Evolutionary conservation across 805 yeast species (phyloP).

Genomic region (Yamadazyma insecticola): DNA sequence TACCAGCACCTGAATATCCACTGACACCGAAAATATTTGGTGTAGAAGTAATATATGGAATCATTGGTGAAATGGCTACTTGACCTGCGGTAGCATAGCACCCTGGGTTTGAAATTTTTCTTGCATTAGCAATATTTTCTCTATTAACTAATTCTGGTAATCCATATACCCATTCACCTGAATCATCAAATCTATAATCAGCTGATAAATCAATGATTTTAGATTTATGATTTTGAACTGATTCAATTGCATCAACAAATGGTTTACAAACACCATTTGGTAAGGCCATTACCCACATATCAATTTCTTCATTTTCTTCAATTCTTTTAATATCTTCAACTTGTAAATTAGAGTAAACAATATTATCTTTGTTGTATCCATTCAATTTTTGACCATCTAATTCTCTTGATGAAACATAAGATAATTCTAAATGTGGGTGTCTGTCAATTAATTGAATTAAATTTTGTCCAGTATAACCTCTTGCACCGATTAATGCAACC

Average conservation of each 20-base stretch:
- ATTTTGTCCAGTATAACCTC: slow-evolving; percentile 97
- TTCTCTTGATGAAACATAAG: slow-evolving; percentile 96
- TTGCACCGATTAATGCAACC: slow-evolving; percentile 95
- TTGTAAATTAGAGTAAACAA: slow-evolving; percentile 80
- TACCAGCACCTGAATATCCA: slow-evolving; percentile 99
- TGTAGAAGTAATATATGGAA: slow-evolving; percentile 59
- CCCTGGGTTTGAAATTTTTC: slow-evolving; percentile 92
- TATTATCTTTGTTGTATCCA: slow-evolving; percentile 80
- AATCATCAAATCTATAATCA: slow-evolving; percentile 88
- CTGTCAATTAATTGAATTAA: slow-evolving; percentile 78
- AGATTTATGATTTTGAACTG: slow-evolving; percentile 57
- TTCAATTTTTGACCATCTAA: slow-evolving; percentile 78
- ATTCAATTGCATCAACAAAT: slow-evolving; percentile 74
- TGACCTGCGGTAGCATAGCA: slow-evolving; percentile 99
- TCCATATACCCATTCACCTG: slow-evolving; percentile 90
- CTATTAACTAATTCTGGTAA: slow-evolving; percentile 87
- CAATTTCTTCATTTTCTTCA: slow-evolving; percentile 75
- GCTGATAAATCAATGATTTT: slow-evolving; percentile 93
- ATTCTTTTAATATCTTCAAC: slow-evolving; percentile 78
- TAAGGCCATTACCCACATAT: slow-evolving; percentile 98
- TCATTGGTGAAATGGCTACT: slow-evolving; percentile 77
- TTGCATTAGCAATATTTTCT: slow-evolving; percentile 57
- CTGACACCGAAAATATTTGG: slow-evolving; percentile 94
- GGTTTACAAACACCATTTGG: slow-evolving; percentile 97
- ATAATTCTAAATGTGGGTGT: slow-evolving; percentile 83